These are phyloP conservation scores for Leishmania aethiopica DNA, from an alignment of 208 protist species.

Conservation along the genomic window DNA sequence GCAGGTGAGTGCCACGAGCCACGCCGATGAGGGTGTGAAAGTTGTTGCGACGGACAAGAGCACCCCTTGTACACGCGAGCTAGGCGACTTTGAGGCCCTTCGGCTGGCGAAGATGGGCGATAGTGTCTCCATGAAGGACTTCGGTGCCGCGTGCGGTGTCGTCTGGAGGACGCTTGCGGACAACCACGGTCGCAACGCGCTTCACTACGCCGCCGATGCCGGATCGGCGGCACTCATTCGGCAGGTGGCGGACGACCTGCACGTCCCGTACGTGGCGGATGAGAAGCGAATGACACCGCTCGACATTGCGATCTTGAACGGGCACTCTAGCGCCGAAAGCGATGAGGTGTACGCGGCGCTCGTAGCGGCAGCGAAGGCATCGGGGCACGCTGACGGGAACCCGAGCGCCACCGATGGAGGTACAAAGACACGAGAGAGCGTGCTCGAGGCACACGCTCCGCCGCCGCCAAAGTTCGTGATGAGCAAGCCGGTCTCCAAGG, in stretches of 20 bases:
- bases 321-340: slow-evolving; percentile 29
- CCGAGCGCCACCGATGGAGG: neutral
- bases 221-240: slow-evolving; percentile 54
- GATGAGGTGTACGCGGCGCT: slow-evolving; percentile 37
- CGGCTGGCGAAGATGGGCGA: slow-evolving; percentile 87
- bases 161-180: slow-evolving; percentile 58
- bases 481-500: slow-evolving; percentile 61
- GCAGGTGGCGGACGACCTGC: slow-evolving; percentile 36
- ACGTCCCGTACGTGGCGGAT: slow-evolving; percentile 64
- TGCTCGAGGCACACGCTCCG: slow-evolving; percentile 48
- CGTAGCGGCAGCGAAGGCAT: slow-evolving; percentile 28
- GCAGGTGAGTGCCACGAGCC: slow-evolving; percentile 31
- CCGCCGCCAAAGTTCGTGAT: slow-evolving; percentile 78
- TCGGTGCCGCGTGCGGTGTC: slow-evolving; percentile 34
- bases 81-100: slow-evolving; percentile 87
- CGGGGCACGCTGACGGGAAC: slow-evolving; percentile 25
- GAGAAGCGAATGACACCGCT: slow-evolving; percentile 77
- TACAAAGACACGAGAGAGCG: slow-evolving; percentile 41
- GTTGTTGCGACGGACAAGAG: slow-evolving; percentile 49
- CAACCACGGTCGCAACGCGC: slow-evolving; percentile 74
- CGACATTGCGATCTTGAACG: slow-evolving; percentile 74
- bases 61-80: slow-evolving; percentile 27
- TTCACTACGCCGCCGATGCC: slow-evolving; percentile 87
- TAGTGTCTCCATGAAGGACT: slow-evolving; percentile 54
- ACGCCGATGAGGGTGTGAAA: slow-evolving; percentile 37